These are phyloP conservation scores for Pythium insidiosum DNA, from an alignment of 352 stramenopile genomes.

Conservation along the genomic window DNA sequence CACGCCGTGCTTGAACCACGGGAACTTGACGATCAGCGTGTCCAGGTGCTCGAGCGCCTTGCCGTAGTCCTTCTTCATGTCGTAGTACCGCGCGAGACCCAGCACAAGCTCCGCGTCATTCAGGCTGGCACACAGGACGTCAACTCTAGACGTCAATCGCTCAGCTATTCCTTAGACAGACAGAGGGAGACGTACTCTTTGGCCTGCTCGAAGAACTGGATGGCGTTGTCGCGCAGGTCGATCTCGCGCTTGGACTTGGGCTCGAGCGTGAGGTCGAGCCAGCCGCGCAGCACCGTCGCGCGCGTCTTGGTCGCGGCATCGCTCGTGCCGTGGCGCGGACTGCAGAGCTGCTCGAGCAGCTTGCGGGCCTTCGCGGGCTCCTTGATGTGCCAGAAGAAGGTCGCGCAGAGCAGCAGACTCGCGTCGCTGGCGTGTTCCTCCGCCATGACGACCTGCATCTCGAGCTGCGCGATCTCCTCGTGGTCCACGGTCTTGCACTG, in stretches of 20 bases:
- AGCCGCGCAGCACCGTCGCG: conserved; percentile 54
- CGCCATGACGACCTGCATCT: conserved; percentile 73
- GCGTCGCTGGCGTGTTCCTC: conserved; percentile 52
- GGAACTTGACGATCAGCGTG: conserved; percentile 67
- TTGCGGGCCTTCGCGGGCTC: conserved; percentile 60
- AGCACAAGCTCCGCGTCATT: conserved; percentile 69
- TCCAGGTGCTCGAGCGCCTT: conserved; percentile 62
- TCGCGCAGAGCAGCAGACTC: conserved; percentile 59
- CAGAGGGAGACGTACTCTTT: conserved; percentile 25
- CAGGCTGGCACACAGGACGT: conserved; percentile 15
- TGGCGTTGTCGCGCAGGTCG: conserved; percentile 45
- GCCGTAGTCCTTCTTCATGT: conserved; percentile 61
- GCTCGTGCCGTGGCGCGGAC: conserved; percentile 9
- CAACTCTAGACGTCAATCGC: background rate
- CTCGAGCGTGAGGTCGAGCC: conserved; percentile 67
- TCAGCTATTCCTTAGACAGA: no score
- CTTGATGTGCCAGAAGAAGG: conserved; percentile 71
- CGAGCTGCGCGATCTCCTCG: conserved; percentile 68
- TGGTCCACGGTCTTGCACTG: conserved; percentile 74
- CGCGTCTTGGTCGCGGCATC: conserved; percentile 27
- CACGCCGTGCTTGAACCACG: conserved; percentile 80
- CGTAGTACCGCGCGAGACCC: conserved; percentile 63
- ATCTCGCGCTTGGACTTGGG: conserved; percentile 60
- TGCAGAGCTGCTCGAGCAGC: conserved; percentile 48
- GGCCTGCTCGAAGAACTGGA: conserved; percentile 63